Evolutionary conservation across 805 yeast genomes (phyloP), one percentile per base, ranked within the genome.

Genomic region (Kluyveromyces wickerhamii): DNA sequence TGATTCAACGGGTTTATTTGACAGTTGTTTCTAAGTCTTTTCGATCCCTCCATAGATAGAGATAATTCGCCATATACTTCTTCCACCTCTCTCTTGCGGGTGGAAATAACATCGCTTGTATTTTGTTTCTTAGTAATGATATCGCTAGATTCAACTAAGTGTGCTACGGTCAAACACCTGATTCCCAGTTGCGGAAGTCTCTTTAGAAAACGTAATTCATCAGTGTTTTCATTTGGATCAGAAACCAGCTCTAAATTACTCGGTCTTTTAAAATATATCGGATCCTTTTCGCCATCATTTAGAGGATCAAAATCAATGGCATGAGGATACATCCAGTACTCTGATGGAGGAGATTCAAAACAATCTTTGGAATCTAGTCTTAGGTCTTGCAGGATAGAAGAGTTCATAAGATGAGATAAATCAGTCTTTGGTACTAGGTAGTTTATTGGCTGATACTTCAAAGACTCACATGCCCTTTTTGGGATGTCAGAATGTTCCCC

Each of bases 361-460:
- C 37, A 37, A 17, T 35, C 31, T 11, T 21, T 34, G 11, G 18
- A 15, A 5, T 17, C 8, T 2, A 30, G 13, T 4, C 23, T 15
- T 6, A 30, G 7, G 11, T 30, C 33, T 15, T 30, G 7, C n/a
- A n/a, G 12, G 5, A 21, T 21, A 17, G 44, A 36, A 1, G 47
- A 34, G 19, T 29, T 39, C 9, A 50, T 28, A 16, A 49, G 27
- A 9, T 41, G 17, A 1, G 51, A 38, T 4, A 54, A 32, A 3
- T 41, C 48, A 16, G 39, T 47, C 29, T 57, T 57, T 3, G 62
- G 62, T 2, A 56, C 42, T 24, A 57, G 35, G 35, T 46, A 43
- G 27, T 40, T 46, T 6, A 57, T 27, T 7, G 61, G 59, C 28
- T 48, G 52, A 20, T 30, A 32, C 11, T 42, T 41, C 9, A 57